Evolutionary conservation across 2,329 filamentous ascomycete species (phyloP).

Genomic region (Orbilia oligospora): DNA sequence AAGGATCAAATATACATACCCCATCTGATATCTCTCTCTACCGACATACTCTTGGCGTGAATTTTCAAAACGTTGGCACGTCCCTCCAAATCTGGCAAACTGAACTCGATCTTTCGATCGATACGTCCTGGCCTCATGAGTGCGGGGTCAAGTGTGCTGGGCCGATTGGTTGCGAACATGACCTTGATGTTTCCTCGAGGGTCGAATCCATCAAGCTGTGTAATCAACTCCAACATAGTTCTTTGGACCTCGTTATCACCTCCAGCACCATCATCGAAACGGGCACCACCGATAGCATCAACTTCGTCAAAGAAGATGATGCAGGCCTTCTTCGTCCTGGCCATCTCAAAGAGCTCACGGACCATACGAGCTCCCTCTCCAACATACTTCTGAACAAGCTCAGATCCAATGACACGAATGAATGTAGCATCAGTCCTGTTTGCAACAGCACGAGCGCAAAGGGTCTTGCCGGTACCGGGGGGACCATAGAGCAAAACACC

Average conservation of each 20-base stretch:
- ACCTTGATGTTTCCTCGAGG: constrained; percentile 98
- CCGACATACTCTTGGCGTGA: constrained; percentile 99
- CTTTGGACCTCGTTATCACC: constrained; percentile 98
- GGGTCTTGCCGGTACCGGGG: constrained; percentile 98
- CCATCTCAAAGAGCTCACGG: constrained; percentile 98
- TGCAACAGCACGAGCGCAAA: constrained; percentile 95
- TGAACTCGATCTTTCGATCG: constrained; percentile 99
- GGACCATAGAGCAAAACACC: constrained; percentile 96
- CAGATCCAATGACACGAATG: constrained; percentile 97
- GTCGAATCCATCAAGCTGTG: constrained; percentile 96
- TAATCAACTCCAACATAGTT: constrained; percentile 98
- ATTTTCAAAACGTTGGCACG: constrained; percentile 98
- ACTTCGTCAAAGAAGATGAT: constrained; percentile 99
- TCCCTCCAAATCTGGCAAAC: constrained; percentile 94
- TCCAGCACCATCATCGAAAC: constrained; percentile 95
- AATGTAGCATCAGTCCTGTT: constrained; percentile 99
- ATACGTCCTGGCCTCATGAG: constrained; percentile 98
- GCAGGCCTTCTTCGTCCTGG: constrained; percentile 98
- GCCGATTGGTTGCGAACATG: constrained; percentile 98
- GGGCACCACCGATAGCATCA: constrained; percentile 93
- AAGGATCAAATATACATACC: constrained; percentile 42
- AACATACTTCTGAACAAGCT: constrained; percentile 98
- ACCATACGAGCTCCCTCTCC: constrained; percentile 99
- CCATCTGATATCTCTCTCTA: constrained; percentile 98
- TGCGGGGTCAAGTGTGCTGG: constrained; percentile 94